Evolutionary conservation across 495 filamentous ascomycete genomes (phyloP), one percentile per base, ranked within the genome.

Genomic region (Podospora fimiseda): DNA sequence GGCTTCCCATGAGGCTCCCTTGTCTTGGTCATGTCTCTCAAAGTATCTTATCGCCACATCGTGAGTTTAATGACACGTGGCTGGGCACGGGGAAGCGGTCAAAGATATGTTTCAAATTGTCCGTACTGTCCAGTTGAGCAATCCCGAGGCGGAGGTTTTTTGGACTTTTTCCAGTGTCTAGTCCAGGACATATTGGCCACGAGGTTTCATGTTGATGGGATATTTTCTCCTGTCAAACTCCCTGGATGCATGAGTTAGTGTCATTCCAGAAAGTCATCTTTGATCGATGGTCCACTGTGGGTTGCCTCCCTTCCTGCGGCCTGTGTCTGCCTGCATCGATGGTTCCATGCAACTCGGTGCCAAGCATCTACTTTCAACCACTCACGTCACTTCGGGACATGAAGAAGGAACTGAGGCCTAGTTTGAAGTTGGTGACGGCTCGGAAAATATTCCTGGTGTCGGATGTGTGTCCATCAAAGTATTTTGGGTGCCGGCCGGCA

Each of bases 361-460:
- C 13, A 33, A 33, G 27, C 27, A 33, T 6, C n/a, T 13, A 37
- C 7, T 0, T 15, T 9, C 43, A 49, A 42, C 52, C 51, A 55
- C 46, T 59, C 40, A 49, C 19, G 43, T 23, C 18, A 2, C 42
- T 59, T 59, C 38, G 56, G 56, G 56, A 55, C 56, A 59, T 55
- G 23, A 48, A 43, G 13, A 52, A 22, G 21, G 52, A 52, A 59
- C 56, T 46, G 42, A 27, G 52, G 53, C 27, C 15, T 23, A 15
- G 27, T 15, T 37, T 48, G 14, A 19, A 16, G 6, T 48, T 30
- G 2, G 46, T 41, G 44, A 33, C 23, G 44, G 21, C 22, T 30
- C 44, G 21, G 44, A 30, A 33, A 27, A 24, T 15, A 20, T 27
- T 13, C 15, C 14, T 15, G 27, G 13, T 22, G 16, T n/a, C 16